Evolutionary conservation across 305 asterid genomes (phyloP), one percentile per base, ranked within the genome.

Genomic region (Fraxinus latifolia): DNA sequence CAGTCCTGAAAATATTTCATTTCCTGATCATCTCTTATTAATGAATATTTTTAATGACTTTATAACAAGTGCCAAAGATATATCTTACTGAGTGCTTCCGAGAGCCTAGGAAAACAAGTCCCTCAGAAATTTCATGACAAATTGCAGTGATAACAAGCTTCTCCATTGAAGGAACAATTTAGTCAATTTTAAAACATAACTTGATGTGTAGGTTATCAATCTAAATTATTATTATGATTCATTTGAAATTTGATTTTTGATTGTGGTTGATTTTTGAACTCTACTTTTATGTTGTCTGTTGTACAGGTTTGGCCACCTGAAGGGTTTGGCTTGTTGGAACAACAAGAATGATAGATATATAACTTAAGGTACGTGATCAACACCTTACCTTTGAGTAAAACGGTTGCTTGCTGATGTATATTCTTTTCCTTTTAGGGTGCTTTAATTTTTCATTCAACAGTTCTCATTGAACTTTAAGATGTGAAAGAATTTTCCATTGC

Each of bases 251-350:
- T n/a, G 76, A 79, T 7, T 50, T 79, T 58, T 71, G 14, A 12
- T 50, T 25, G 70, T 79, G 8, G 74, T 67, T 79, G 62, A 50
- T 67, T 15, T 82, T 68, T 47, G 67, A 23, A 58, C 31, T 53
- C 17, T 44, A 75, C 87, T 81, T 55, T 55, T 2, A 8, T 77
- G 27, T 73, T 50, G 34, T 55, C 32, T 55, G 31, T 71, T 68
- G 7, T 84, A 68, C 90, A 94, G 95, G 98, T 93, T 34, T 95
- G 99, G 99, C 98, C 99, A 44, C 97, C 96, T 27, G 81, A 83
- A 68, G 97, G 90, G 74, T 91, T 95, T 85, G 97, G 98, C 42
- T 85, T 88, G 3, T 84, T 95, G 90, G 82, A 81, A 79, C 90
- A 83, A 70, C 83, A 80, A 82, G 74, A 76, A 76, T 42, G 55